Evolutionary conservation across 345 rosid species (phyloP).

Genomic region (Murraya koenigii): DNA sequence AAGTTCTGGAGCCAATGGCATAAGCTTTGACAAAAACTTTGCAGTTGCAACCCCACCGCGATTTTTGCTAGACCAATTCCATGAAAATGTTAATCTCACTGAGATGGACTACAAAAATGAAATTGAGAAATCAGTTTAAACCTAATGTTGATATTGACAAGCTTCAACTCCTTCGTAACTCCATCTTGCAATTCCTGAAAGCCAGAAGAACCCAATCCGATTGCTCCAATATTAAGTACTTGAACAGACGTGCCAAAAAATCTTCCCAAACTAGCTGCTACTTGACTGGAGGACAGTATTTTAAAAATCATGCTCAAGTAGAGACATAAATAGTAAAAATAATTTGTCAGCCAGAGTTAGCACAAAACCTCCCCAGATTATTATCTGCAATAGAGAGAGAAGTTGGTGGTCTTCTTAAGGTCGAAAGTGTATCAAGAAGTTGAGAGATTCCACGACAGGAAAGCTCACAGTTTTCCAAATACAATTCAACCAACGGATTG

Average conservation of each 20-base stretch:
- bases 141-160: constrained; percentile 72
- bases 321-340: constrained; percentile 1
- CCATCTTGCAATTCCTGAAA: constrained; percentile 52
- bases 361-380: constrained; percentile 64
- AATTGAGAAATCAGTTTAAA: constrained; percentile 25
- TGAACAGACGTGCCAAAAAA: constrained; percentile 40
- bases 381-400: constrained; percentile 80
- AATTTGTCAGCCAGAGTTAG: constrained; percentile 13
- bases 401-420: constrained; percentile 41
- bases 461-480: constrained; percentile 75
- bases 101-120: background rate
- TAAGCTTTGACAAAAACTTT: constrained; percentile 67
- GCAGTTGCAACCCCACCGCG: constrained; percentile 80
- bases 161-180: constrained; percentile 36
- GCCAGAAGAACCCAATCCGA: constrained; percentile 68
- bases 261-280: constrained; percentile 57
- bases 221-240: constrained; percentile 61
- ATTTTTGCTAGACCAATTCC: constrained; percentile 62
- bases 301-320: constrained; percentile 8
- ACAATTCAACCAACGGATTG: constrained; percentile 50
- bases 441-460: constrained; percentile 58
- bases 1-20: constrained; percentile 60
- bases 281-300: constrained; percentile 46
- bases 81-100: constrained; percentile 3
- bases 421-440: constrained; percentile 55